phyloP scores from a whole-genome alignment of 2,329 filamentous ascomycete species.

The Gliomastix tumulicola region DNA sequence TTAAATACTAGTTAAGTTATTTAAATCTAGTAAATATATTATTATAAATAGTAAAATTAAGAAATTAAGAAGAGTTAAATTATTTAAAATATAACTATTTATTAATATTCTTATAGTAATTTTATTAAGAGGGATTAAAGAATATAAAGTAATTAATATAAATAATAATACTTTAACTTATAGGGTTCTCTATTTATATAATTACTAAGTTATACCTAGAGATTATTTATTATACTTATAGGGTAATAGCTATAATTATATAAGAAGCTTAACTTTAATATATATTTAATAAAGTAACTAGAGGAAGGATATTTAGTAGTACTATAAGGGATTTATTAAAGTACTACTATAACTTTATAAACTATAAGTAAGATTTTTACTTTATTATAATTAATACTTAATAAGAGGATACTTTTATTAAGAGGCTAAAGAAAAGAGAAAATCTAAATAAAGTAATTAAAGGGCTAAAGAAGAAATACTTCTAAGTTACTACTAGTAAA shows the following conservation, averaged over 20 bases:
- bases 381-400: slow-evolving; percentile 2
- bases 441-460: too few relatives aligned
- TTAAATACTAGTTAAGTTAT: slow-evolving; percentile 3
- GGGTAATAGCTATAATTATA: neutral
- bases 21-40: slow-evolving; percentile 2
- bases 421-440: neutral
- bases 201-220: too few relatives aligned
- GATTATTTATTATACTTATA: too few relatives aligned
- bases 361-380: slow-evolving; percentile 1
- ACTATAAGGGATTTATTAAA: slow-evolving; percentile 1
- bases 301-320: neutral
- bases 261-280: neutral
- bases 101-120: slow-evolving; percentile 3
- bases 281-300: neutral
- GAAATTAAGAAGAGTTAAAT: too few relatives aligned
- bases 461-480: neutral
- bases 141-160: too few relatives aligned
- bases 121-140: slow-evolving; percentile 1
- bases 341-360: slow-evolving; percentile 2
- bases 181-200: too few relatives aligned
- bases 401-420: neutral
- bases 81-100: slow-evolving; percentile 2
- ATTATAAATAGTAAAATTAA: too few relatives aligned
- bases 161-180: too few relatives aligned
- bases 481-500: too few relatives aligned